phyloP scores from a whole-genome alignment of 192 early-diverging fungal genomes.

The Geranomyces variabilis region DNA sequence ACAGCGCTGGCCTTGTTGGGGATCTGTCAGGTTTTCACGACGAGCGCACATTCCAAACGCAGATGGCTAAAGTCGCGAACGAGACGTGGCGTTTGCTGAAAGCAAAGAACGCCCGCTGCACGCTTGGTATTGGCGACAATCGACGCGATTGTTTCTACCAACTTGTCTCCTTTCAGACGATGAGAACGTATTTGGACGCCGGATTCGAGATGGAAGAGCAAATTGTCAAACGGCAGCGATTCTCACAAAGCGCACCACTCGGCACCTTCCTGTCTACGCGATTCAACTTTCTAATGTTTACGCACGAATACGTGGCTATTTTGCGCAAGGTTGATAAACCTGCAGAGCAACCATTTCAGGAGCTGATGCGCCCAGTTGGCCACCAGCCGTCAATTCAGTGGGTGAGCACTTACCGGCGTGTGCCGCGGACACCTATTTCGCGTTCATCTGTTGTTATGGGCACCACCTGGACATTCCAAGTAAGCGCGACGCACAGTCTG shows the following conservation, averaged over 20 bases:
- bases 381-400: not conserved
- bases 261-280: constrained; percentile 87
- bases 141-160: constrained; percentile 88
- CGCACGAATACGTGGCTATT: constrained; percentile 89
- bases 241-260: constrained; percentile 82
- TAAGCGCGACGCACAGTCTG: constrained; percentile 61
- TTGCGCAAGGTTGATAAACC: constrained; percentile 43
- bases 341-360: not conserved
- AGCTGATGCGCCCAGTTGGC: not conserved
- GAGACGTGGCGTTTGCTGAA: constrained; percentile 72
- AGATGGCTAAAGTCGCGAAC: constrained; percentile 73
- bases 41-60: constrained; percentile 67
- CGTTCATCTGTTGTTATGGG: constrained; percentile 89
- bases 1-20: constrained; percentile 77
- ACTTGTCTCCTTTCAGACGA: constrained; percentile 81
- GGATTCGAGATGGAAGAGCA: constrained; percentile 92
- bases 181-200: constrained; percentile 75
- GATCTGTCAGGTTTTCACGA: constrained; percentile 84
- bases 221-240: constrained; percentile 87
- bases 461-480: constrained; percentile 84
- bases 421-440: constrained; percentile 77
- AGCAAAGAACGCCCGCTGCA: constrained; percentile 64
- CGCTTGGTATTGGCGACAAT: constrained; percentile 94
- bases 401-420: constrained; percentile 41
- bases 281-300: constrained; percentile 92